Evolutionary conservation across 1,139 yeast genomes (phyloP).

Genomic region (Spencermartinsiella ligniputridi): DNA sequence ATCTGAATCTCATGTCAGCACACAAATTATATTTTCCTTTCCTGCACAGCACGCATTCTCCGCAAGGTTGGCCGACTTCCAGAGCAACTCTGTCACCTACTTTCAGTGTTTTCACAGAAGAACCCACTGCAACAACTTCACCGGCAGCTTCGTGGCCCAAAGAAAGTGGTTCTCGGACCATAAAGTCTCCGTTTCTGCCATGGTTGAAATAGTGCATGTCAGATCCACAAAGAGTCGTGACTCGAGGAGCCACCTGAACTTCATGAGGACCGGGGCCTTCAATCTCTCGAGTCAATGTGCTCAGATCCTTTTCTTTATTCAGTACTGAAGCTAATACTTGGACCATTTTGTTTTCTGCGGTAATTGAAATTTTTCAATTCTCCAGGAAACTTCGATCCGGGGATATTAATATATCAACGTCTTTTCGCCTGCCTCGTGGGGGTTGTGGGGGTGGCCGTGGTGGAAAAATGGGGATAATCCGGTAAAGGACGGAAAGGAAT

Average conservation of each 20-base stretch:
- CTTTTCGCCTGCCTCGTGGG: too few species aligned
- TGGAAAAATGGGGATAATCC: too few species aligned
- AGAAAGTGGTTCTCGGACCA: slow-evolving; percentile 25
- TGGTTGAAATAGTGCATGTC: slow-evolving; percentile 25
- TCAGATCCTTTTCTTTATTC: slow-evolving; percentile 18
- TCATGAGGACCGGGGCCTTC: slow-evolving; percentile 20
- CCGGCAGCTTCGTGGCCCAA: slow-evolving; percentile 62
- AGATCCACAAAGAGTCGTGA: slow-evolving; percentile 26
- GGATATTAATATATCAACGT: too few species aligned
- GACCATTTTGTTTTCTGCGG: too few species aligned
- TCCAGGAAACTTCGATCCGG: too few species aligned
- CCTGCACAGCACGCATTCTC: slow-evolving; percentile 42
- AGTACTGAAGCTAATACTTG: slow-evolving; percentile 15
- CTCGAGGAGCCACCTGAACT: slow-evolving; percentile 57
- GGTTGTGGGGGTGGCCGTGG: too few species aligned
- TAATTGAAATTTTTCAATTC: background rate
- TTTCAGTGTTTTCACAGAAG: slow-evolving; percentile 26
- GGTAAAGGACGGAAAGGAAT: too few species aligned
- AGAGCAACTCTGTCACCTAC: slow-evolving; percentile 32
- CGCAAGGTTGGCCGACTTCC: slow-evolving; percentile 42
- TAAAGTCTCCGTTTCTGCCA: slow-evolving; percentile 25
- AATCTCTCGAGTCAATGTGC: slow-evolving; percentile 19
- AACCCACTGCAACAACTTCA: slow-evolving; percentile 41
- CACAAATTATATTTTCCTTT: slow-evolving; percentile 44
- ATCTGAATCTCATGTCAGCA: slow-evolving; percentile 21